Conservation (phyloP, 163 green algal genomes). For the Coccomyxa subellipsoidea region DNA sequence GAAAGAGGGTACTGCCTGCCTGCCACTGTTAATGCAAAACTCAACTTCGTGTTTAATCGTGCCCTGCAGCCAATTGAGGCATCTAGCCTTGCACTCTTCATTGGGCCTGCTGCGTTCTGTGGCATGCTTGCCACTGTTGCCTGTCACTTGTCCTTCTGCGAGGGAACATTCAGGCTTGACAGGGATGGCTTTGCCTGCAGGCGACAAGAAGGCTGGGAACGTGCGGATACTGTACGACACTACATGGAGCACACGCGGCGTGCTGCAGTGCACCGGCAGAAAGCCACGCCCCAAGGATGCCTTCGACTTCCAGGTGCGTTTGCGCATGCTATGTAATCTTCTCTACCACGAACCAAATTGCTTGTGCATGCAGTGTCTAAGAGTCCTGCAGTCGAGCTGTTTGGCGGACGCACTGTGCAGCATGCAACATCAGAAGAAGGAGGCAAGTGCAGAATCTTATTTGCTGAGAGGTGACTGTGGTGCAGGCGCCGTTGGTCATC, state of each 20-base stretch:
- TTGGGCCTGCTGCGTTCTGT: too few species aligned
- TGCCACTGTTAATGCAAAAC: too few species aligned
- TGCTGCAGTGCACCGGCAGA: conserved; percentile 65
- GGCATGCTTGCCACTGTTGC: background rate
- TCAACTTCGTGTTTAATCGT: too few species aligned
- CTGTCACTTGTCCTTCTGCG: background rate
- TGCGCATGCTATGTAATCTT: too few species aligned
- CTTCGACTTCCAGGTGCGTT: conserved; percentile 64
- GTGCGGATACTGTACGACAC: conserved; percentile 82
- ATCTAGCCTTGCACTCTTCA: too few species aligned
- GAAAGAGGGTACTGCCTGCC: too few species aligned
- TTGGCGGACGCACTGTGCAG: too few species aligned
- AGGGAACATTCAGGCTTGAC: background rate
- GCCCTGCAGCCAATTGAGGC: too few species aligned
- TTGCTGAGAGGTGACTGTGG: background rate
- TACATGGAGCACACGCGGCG: conserved; percentile 64
- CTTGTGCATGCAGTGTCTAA: too few species aligned
- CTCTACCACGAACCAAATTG: too few species aligned
- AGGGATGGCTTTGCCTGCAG: conserved; percentile 27
- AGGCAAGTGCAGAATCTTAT: background rate
- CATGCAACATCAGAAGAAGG: too few species aligned
- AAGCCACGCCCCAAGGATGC: conserved; percentile 56
- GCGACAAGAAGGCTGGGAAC: conserved; percentile 66
- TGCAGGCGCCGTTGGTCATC: conserved; percentile 65
- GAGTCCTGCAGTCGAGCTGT: too few species aligned